These are phyloP conservation scores for Euclidium syriacum DNA, from an alignment of 345 rosid species.

Conservation along the genomic window DNA sequence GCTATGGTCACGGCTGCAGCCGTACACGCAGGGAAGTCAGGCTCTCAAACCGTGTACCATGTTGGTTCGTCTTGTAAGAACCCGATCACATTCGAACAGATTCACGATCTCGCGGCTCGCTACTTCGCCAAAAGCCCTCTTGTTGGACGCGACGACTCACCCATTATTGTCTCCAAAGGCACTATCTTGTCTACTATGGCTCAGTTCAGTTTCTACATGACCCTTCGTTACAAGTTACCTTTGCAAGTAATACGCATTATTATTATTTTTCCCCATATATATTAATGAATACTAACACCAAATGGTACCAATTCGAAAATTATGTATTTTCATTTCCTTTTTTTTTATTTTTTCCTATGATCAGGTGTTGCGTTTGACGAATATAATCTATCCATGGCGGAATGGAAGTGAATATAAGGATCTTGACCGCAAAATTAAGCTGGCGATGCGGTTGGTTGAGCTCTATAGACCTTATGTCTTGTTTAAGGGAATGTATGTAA, in stretches of 20 bases:
- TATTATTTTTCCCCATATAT: not conserved
- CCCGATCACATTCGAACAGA: conserved; percentile 34
- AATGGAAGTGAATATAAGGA: conserved; percentile 15
- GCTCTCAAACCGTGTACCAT: conserved; percentile 52
- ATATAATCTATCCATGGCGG: conserved; percentile 18
- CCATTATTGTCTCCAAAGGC: conserved; percentile 50
- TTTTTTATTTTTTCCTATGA: not conserved
- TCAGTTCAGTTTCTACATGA: conserved; percentile 65
- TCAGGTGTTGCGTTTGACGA: conserved; percentile 16
- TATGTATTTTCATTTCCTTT: conserved; percentile 27
- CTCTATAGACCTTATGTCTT: conserved; percentile 79
- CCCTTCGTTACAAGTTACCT: conserved; percentile 50
- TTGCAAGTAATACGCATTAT: conserved; percentile 52
- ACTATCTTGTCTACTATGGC: conserved; percentile 50
- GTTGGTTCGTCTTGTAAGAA: conserved; percentile 66
- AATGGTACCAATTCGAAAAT: conserved; percentile 36
- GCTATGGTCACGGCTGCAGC: conserved; percentile 17
- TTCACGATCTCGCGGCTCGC: conserved; percentile 44
- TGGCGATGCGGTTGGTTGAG: conserved; percentile 58
- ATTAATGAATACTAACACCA: not conserved
- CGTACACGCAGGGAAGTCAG: conserved; percentile 6
- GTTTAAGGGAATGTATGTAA: conserved; percentile 68
- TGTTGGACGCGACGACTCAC: conserved; percentile 62
- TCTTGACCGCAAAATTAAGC: conserved; percentile 27
- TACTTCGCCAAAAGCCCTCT: conserved; percentile 67